phyloP scores from a whole-genome alignment of 805 yeast genomes.

The Cyberlindnera euphorbiiphila region DNA sequence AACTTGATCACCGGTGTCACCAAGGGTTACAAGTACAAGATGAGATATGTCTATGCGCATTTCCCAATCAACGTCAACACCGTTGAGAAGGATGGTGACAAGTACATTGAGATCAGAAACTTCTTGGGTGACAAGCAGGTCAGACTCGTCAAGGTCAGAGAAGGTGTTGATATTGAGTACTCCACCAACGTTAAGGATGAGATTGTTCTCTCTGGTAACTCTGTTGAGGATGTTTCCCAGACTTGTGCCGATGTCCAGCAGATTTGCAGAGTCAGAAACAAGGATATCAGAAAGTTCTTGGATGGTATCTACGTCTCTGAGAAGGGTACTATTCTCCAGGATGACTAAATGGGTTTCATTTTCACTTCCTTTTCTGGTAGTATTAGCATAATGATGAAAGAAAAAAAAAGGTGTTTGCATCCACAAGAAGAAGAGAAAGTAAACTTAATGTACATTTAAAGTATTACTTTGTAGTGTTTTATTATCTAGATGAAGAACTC shows the following conservation, averaged over 20 bases:
- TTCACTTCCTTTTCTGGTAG: too few species aligned
- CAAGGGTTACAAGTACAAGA: conserved; percentile 98
- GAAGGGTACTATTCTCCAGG: conserved; percentile 83
- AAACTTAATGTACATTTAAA: conserved; percentile 13
- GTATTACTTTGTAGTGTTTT: neutral
- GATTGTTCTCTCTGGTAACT: conserved; percentile 89
- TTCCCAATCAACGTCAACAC: conserved; percentile 99
- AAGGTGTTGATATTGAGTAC: conserved; percentile 83
- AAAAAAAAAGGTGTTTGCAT: conserved; percentile 1
- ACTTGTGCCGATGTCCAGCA: conserved; percentile 98
- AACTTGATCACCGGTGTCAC: conserved; percentile 99
- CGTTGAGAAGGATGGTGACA: conserved; percentile 68
- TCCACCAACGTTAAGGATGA: conserved; percentile 91
- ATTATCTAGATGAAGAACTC: conserved; percentile 39
- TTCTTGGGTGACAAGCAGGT: conserved; percentile 99
- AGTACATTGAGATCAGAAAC: conserved; percentile 94
- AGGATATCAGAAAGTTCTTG: conserved; percentile 99
- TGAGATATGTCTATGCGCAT: conserved; percentile 99
- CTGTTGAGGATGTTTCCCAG: conserved; percentile 95
- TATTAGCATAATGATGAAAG: conserved; percentile 4
- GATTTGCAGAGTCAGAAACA: conserved; percentile 97
- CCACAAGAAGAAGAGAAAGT: neutral
- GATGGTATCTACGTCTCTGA: conserved; percentile 99
- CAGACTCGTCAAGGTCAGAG: conserved; percentile 79
- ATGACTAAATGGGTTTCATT: conserved; percentile 32